These are phyloP conservation scores for Daedaleopsis nitida DNA, from an alignment of 768 basidiomycete species.

Conservation along the genomic window DNA sequence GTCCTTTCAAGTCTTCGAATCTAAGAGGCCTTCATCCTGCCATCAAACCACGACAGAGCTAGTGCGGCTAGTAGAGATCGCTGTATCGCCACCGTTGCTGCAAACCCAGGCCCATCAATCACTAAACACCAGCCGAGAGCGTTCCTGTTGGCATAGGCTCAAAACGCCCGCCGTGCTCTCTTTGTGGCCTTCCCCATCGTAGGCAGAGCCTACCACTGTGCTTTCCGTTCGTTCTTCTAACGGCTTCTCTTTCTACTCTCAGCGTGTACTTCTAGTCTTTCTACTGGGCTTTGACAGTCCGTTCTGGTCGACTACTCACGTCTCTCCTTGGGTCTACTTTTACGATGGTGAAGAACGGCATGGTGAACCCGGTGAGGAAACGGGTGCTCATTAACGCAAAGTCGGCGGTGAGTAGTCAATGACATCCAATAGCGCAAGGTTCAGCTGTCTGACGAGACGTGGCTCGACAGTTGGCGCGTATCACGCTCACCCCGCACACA, in stretches of 20 bases:
- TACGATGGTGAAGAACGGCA: not conserved
- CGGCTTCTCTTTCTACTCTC: not conserved
- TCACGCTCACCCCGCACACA: conserved; percentile 35
- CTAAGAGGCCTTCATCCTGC: not conserved
- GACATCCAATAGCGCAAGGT: not conserved
- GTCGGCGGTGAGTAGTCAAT: conserved; percentile 11
- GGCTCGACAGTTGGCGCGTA: conserved; percentile 29
- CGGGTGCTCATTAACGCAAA: conserved; percentile 9
- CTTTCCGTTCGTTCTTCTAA: not conserved
- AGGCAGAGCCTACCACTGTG: conserved; percentile 2
- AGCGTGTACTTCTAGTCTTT: not conserved
- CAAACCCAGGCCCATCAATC: conserved; percentile 1
- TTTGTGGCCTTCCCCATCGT: not conserved
- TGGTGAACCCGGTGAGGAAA: conserved; percentile 2
- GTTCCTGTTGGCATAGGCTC: not conserved
- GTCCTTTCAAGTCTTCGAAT: no score
- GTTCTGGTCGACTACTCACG: not conserved
- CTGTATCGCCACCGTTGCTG: conserved; percentile 19
- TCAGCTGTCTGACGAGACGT: not conserved
- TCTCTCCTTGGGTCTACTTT: not conserved
- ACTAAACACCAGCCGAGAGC: not conserved
- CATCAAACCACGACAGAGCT: conserved; percentile 8
- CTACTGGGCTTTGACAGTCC: conserved; percentile 21
- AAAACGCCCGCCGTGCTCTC: not conserved
- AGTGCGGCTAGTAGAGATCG: conserved; percentile 2